Conservation (phyloP, 345 rosid genomes). For the Syzygium grande region DNA sequence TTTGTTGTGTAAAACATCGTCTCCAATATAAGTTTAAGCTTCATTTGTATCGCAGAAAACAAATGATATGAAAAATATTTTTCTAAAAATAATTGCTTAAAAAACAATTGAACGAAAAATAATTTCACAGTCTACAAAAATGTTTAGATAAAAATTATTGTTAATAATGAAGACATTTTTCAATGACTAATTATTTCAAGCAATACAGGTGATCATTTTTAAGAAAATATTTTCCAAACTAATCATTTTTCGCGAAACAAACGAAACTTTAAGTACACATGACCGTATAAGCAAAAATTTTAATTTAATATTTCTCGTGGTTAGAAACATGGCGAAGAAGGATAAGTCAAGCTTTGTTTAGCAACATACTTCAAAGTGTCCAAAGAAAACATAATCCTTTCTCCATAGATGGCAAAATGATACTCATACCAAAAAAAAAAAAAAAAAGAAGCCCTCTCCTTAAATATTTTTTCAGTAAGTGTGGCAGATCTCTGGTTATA, state of each 20-base stretch:
- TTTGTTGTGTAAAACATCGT: not conserved
- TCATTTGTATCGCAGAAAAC: not conserved
- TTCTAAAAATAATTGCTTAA: not conserved
- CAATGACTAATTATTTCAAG: not conserved
- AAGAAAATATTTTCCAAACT: fast-evolving
- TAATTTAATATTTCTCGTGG: not conserved
- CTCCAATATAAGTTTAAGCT: not conserved
- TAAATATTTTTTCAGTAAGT: not conserved
- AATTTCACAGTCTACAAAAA: fast-evolving
- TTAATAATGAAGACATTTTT: fast-evolving
- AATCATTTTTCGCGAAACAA: not conserved
- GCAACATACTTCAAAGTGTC: not conserved
- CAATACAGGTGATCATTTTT: fast-evolving
- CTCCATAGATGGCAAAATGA: not conserved
- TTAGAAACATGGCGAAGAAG: not conserved
- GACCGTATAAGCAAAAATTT: not conserved
- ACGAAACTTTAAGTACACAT: not conserved
- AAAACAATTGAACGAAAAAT: not conserved
- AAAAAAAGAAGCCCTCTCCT: not conserved
- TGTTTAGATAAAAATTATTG: not conserved
- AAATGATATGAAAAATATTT: not conserved
- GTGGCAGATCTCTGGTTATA: not conserved
- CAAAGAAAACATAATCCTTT: not conserved
- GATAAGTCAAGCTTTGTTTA: not conserved
- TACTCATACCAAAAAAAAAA: not conserved